Evolutionary conservation across 257 asterid genomes (phyloP).

Genomic region (Mentha longifolia): DNA sequence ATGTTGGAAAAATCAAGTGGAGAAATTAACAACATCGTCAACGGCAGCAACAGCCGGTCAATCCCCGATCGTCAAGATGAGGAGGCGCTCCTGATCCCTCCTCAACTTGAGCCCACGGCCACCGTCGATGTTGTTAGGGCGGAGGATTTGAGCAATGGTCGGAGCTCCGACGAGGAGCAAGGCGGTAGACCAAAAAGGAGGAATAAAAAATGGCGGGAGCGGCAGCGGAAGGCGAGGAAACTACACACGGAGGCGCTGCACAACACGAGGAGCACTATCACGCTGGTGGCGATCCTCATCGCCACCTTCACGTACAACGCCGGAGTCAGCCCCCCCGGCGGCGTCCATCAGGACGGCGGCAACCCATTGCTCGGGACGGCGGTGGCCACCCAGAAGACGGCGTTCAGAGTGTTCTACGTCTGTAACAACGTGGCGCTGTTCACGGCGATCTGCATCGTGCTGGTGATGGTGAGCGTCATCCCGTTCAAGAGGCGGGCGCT

Average conservation of each 20-base stretch:
- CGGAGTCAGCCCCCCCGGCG: slow-evolving; percentile 18
- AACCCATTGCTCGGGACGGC: slow-evolving; percentile 8
- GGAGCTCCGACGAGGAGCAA: no score
- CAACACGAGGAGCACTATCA: slow-evolving; percentile 10
- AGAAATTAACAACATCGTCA: neutral
- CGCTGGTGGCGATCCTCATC: slow-evolving; percentile 15
- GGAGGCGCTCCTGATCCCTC: neutral
- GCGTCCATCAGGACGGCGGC: slow-evolving; percentile 4
- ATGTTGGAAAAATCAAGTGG: no score
- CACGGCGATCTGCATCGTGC: neutral
- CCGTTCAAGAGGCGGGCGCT: neutral
- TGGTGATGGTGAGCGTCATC: neutral
- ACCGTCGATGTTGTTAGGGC: no score
- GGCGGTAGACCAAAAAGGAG: no score
- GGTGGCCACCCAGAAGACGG: neutral
- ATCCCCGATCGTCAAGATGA: no score
- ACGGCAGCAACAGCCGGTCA: neutral
- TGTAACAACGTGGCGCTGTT: slow-evolving; percentile 23
- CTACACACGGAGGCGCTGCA: slow-evolving; percentile 6
- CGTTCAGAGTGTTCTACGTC: slow-evolving; percentile 2
- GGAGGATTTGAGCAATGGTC: no score
- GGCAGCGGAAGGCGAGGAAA: neutral
- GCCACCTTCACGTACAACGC: slow-evolving; percentile 10
- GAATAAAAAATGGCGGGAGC: no score
- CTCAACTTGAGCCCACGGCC: neutral